Percentiles rank a stretch among this genome's conserved stretches.
phyloP scores from a whole-genome alignment of 192 early-diverging fungal genomes.

The Podila epicladia region DNA sequence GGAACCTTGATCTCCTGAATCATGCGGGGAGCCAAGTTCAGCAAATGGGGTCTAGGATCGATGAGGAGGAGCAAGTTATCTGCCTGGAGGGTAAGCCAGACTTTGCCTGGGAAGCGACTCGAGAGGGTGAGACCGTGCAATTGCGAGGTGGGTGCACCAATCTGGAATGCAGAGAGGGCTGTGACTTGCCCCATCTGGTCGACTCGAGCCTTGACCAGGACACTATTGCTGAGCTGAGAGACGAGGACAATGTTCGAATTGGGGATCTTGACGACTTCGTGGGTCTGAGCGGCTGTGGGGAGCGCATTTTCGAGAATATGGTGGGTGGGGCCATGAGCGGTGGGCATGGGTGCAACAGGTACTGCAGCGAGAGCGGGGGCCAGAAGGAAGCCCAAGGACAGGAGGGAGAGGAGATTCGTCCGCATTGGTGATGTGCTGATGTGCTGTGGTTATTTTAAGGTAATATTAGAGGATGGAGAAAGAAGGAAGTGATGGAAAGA shows the following conservation, averaged over 20 bases:
- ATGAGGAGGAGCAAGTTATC: constrained; percentile 19
- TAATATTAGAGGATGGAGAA: background rate
- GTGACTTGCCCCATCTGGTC: constrained; percentile 2
- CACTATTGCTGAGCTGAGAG: constrained; percentile 40
- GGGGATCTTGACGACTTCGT: constrained; percentile 22
- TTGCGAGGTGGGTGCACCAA: constrained; percentile 5
- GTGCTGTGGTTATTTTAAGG: too few species aligned
- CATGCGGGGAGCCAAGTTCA: constrained; percentile 3
- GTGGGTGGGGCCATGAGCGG: background rate
- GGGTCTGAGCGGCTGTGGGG: constrained; percentile 20
- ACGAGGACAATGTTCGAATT: constrained; percentile 14
- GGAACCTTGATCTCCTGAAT: constrained; percentile 12
- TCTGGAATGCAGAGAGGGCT: constrained; percentile 5
- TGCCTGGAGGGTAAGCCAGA: constrained; percentile 32
- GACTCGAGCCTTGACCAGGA: constrained; percentile 25
- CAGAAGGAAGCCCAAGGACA: background rate
- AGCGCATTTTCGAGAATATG: constrained; percentile 24
- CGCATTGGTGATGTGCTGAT: too few species aligned
- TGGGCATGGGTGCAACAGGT: background rate
- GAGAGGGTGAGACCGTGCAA: constrained; percentile 23
- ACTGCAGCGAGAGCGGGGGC: constrained; percentile 4
- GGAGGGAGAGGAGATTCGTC: too few species aligned
- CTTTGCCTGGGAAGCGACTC: constrained; percentile 4
- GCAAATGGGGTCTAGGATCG: background rate
- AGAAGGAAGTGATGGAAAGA: constrained; percentile 2